Evolutionary conservation across 768 basidiomycete genomes (phyloP), one percentile per base, ranked within the genome.

Genomic region (Podaxis mareebaensis): DNA sequence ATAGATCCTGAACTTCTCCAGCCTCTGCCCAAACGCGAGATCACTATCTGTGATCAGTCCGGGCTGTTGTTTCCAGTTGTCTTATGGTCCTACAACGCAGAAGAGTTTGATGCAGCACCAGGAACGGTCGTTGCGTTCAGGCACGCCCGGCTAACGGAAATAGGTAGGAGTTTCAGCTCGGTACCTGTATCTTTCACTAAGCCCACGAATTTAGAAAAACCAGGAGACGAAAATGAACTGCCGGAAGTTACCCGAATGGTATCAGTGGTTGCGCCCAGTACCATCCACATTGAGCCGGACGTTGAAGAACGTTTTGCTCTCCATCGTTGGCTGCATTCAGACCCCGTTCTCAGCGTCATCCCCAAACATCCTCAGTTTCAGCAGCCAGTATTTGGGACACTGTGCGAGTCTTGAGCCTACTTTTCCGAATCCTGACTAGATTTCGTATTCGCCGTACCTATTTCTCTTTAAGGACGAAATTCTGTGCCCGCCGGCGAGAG

Each of bases 1-100:
- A n/a, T 15, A n/a, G 13, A n/a, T 4, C 15, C 42, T n/a, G n/a
- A n/a, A 44, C 28, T 64, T 51, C 49, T 53, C 22, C 5, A 26
- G 13, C 20, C 63, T 17, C 54, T 64, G 28, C 80, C 84, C 40
- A 98, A 98, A 75, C 89, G 96, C 46, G 96, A 99, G 44, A 77
- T 99, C 56, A 88, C 84, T 0, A 76, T 99, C 33, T 95, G 94
- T 12, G 96, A 99, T 73, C 84, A 83, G 65, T 90, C 93, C 4
- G 84, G 84, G 39, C 91, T 79, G 70, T 85, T 88, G 20, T 87
- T 93, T 49, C 85, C 93, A 36, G 73, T 97, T 65, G 99, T 96
- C 2, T 79, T 99, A 36, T 99, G 97, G 96, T 96, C 95, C 24
- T 94, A 92, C 73, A 91, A 93, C 73, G 96, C 96, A 0, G 94